phyloP scores from a whole-genome alignment of 163 green algal genomes.

The Coccomyxa subellipsoidea region DNA sequence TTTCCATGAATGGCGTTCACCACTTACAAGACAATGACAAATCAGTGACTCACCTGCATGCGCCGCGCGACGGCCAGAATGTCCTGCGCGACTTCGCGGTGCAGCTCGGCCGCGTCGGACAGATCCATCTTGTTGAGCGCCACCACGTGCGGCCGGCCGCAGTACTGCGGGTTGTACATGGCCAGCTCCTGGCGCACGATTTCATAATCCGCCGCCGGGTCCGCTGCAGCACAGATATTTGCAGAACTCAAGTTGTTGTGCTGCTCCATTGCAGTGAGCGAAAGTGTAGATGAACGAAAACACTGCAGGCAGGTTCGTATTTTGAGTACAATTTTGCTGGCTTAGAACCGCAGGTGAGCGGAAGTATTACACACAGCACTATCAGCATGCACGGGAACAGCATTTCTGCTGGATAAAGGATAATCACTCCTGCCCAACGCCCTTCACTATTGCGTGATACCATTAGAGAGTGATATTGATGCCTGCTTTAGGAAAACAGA shows the following conservation, averaged over 20 bases:
- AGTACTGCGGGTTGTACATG: conserved; percentile 93
- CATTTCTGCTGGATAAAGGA: too few relatives aligned
- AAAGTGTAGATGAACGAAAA: too few relatives aligned
- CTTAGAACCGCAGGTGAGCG: too few relatives aligned
- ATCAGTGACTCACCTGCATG: neutral
- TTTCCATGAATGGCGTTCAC: neutral
- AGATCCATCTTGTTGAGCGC: conserved; percentile 87
- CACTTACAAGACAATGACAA: neutral
- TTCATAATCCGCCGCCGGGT: conserved; percentile 66
- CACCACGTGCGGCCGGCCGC: conserved; percentile 69
- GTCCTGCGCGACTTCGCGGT: neutral
- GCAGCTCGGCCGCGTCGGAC: neutral
- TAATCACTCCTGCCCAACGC: too few relatives aligned
- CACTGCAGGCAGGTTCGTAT: too few relatives aligned
- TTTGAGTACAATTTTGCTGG: too few relatives aligned
- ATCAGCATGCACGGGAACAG: too few relatives aligned
- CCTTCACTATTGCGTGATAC: too few relatives aligned
- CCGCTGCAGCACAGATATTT: conserved; percentile 23
- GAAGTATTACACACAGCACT: too few relatives aligned
- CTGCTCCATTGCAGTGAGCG: too few relatives aligned
- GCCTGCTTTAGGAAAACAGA: too few relatives aligned
- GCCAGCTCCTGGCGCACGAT: conserved; percentile 74
- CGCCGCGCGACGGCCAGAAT: neutral
- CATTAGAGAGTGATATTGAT: too few relatives aligned
- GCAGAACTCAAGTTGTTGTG: neutral